Evolutionary conservation across 805 yeast species (phyloP), one percentile per base, ranked within the genome.

Genomic region (Candida coleopterorum): DNA sequence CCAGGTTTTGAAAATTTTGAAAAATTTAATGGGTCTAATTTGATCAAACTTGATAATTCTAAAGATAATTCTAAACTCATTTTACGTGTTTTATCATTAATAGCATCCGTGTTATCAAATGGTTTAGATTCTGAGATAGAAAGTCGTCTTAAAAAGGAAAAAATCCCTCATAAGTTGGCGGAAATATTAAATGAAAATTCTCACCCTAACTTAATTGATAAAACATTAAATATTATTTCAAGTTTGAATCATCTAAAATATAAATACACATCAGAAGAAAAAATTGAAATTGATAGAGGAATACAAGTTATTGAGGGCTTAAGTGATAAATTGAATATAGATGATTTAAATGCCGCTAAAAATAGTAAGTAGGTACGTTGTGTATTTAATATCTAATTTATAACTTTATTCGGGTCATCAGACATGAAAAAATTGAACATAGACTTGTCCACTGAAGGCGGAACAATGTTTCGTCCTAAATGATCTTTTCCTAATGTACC

Each of bases 101-200:
- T 80, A 3, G 69, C 79, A n/a, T 75, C 88, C 1, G 57, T 80
- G 11, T 53, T 82, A 24, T 72, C 84, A 8, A 71, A 77, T 2
- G 77, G 74, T 3, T 51, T 69, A 12, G 60, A 66, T 26, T 54
- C 59, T 9, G 70, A 68, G 9, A 64, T 67, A 26, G 50, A 58
- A 21, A 44, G 52, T 4, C 61, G 70, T 26, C 55, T 83, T 18
- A 61, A 58, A 23, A 43, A 59, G 11, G 58, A 55, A 30, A 40
- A 56, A 9, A 46, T 74, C 21, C 54, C 65, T 4, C 44, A 41
- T n/a, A 53, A 52, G 23, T 54, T 75, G 40, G 41, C 63, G 8
- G 31, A 45, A 3, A 42, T 60, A 38, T 48, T 74, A 23, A 43
- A 47, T 17, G 41, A 43, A 4, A 70, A 65, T 34, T 51, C 59